A percentile compares a stretch with the other conserved stretches of the same genome.
phyloP scores from a whole-genome alignment of 768 basidiomycete genomes.

The Boletus subparvulus region DNA sequence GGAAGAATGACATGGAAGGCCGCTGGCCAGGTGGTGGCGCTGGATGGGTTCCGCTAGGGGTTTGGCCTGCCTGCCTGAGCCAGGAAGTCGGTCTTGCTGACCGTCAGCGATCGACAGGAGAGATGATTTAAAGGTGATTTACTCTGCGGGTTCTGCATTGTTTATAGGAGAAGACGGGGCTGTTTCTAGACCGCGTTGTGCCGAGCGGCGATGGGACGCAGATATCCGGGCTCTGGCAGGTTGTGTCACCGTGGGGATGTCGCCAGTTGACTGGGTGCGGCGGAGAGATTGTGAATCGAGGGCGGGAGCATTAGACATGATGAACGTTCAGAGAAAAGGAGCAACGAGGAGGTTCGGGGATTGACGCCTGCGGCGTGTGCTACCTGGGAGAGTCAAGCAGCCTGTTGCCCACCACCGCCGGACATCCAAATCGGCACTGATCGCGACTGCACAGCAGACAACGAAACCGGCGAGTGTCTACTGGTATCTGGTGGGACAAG shows the following conservation, averaged over 20 bases:
- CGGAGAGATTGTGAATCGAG: constrained; percentile 35
- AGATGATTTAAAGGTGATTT: constrained; percentile 8
- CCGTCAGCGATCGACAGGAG: constrained; percentile 20
- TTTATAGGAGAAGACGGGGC: constrained; percentile 18
- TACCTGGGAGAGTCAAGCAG: constrained; percentile 11
- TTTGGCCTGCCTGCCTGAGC: constrained; percentile 25
- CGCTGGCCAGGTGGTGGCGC: constrained; percentile 1
- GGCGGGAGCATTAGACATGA: constrained; percentile 27
- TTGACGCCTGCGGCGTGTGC: constrained; percentile 34
- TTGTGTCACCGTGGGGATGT: constrained; percentile 28
- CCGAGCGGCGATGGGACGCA: constrained; percentile 28
- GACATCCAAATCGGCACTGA: constrained; percentile 19
- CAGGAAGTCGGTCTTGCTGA: constrained; percentile 22
- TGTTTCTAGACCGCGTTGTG: constrained; percentile 23
- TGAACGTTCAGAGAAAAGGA: constrained; percentile 20
- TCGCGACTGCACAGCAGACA: constrained; percentile 13
- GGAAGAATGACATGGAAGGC: constrained; percentile 19
- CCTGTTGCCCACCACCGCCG: constrained; percentile 12
- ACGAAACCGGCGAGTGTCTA: background rate
- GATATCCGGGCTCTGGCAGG: constrained; percentile 31
- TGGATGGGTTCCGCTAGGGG: constrained; percentile 13
- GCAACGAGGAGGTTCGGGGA: constrained; percentile 20
- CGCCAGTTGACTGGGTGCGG: constrained; percentile 36
- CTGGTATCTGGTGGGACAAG: background rate
- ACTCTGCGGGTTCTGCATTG: constrained; percentile 18